These are phyloP conservation scores for Penicillium sp. DNA, from an alignment of 2,329 filamentous ascomycete genomes.

Conservation along the genomic window DNA sequence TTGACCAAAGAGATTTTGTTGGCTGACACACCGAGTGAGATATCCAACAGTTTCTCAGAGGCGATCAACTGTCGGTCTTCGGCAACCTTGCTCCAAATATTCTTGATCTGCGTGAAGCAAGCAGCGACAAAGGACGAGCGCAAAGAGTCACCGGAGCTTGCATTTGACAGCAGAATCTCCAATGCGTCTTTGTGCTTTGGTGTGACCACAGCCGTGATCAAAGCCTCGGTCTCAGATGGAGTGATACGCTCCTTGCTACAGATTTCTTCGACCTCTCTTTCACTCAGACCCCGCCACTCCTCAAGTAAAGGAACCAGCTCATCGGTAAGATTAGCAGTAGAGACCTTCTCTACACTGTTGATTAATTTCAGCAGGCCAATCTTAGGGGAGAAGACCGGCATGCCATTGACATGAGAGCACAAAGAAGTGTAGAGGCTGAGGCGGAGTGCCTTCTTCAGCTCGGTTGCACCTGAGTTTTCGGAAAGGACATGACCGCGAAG, in stretches of 20 bases:
- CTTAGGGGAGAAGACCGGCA: slow-evolving; percentile 71
- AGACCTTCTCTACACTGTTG: slow-evolving; percentile 70
- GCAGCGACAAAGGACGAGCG: slow-evolving; percentile 61
- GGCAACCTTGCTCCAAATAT: slow-evolving; percentile 64
- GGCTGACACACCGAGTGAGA: slow-evolving; percentile 35
- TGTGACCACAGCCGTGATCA: slow-evolving; percentile 55
- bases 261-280: slow-evolving; percentile 52
- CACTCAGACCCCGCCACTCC: slow-evolving; percentile 64
- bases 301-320: slow-evolving; percentile 74
- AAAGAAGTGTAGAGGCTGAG: slow-evolving; percentile 70
- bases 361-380: slow-evolving; percentile 70
- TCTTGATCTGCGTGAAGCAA: slow-evolving; percentile 68
- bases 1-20: slow-evolving; percentile 30
- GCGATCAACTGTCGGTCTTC: slow-evolving; percentile 39
- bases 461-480: slow-evolving; percentile 46
- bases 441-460: slow-evolving; percentile 64
- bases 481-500: slow-evolving; percentile 54
- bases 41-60: slow-evolving; percentile 44
- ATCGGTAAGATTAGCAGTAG: slow-evolving; percentile 71
- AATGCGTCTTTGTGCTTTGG: slow-evolving; percentile 61
- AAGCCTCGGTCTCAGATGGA: slow-evolving; percentile 51
- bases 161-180: slow-evolving; percentile 53
- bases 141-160: slow-evolving; percentile 46
- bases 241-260: slow-evolving; percentile 54
- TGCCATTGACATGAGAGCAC: slow-evolving; percentile 68